Base-by-base conservation (phyloP, 768 basidiomycete genomes). In the Termitomyces sp. region DNA sequence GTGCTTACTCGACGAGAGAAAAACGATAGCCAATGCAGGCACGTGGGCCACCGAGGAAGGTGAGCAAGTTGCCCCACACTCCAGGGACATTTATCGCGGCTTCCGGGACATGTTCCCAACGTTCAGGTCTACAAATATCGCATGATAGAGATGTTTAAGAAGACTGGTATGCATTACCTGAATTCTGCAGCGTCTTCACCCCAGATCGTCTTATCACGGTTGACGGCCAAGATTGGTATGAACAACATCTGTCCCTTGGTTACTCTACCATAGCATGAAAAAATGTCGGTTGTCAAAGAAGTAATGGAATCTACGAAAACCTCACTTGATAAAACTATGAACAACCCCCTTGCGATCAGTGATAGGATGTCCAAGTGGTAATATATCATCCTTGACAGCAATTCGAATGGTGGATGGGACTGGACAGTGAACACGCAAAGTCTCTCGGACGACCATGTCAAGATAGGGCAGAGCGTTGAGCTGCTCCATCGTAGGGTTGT, bases 21-120 rank as follows among this genome's bases (percentile, higher is more conserved):
- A 88, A 88, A 3, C 82, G 78, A 65, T 81, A 87, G 0, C 86
- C 86, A 36, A 88, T 87, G 59, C 87, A 90, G 0, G 84, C 78
- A n/a, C 79, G 76, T 9, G 84, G 82, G 7, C 88, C 88, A 30
- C 83, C 84, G 1, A 85, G 63, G 76, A 90, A 90, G 0, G 82
- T 78, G 40, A 87, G 65, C 60, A 83, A 63, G 62, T 86, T 79
- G 3, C 80, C 76, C 79, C 81, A 86, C 0, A 88, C 74, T 2
- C 86, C 83, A 9, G 88, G 88, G 22, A 88, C 70, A 0, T 66
- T 60, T 2, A 65, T 63, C 0, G 73, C 77, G 0, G 71, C 72
- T 24, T 78, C 76, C 0, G 85, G 83, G 13, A 74, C 41, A 2
- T 72, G 62, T 16, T 72, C 67, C 88, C 88, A 90, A 0, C 87